Base-by-base conservation (phyloP, 2,329 filamentous ascomycete species). In the Aspergillus costaricaensis region DNA sequence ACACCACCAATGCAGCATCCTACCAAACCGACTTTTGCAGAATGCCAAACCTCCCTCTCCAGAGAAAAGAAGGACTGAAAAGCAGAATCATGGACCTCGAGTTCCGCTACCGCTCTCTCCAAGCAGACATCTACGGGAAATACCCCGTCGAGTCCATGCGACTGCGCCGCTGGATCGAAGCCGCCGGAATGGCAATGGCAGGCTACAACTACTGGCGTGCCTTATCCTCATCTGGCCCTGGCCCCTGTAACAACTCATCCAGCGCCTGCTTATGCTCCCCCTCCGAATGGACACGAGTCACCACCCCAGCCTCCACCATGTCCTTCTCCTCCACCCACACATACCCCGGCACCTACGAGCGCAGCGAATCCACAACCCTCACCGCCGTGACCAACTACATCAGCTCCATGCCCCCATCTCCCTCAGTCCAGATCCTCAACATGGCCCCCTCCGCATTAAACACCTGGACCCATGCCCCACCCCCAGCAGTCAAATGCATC, bases 121-220 rank as follows among this genome's bases (percentile, higher is more conserved):
- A 32, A 19, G 53, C 41, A 6, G 30, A 44, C 7, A n/a, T 55
- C 27, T 55, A 30, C 39, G 44, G 41, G 10, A 27, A 55, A 14
- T 44, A 55, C 19, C 53, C 53, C n/a, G 43, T 41, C 2, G 53
- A 55, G n/a, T 55, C 53, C 3, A 55, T 55, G 8, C 53, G 41
- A 10, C 53, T 55, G 7, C 39, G 43, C 25, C 53, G 53, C 14
- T 55, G 53, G 53, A 55, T 55, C 25, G 53, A 55, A 32, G 53
- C 53, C 1, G 53, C 43, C 0, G 53, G 53, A 5, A 25, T 32
- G 5, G 53, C 39, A 5, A 55, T 55, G 53, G 53, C 53, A n/a
- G 43, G 39, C 25, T 55, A 55, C 39, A 55, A 55, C 10, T 55
- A 55, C 39, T 55, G 53, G 53, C 53, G 39, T 8, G 53, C 53